phyloP scores from a whole-genome alignment of 1,139 yeast species.

The Pneumocystis carinii region DNA sequence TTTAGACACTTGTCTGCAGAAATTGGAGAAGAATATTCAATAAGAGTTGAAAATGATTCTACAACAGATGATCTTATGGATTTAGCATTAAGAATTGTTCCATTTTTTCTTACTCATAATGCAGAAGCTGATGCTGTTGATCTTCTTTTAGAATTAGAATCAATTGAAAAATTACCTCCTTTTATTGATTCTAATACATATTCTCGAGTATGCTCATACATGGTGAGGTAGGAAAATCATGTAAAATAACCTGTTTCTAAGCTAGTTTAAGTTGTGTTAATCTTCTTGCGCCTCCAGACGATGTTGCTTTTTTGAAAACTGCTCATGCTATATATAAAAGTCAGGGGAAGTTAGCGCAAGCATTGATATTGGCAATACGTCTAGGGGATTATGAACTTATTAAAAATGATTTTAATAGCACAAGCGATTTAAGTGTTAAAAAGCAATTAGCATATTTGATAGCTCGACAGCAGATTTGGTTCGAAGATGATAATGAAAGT shows the following conservation, averaged over 20 bases:
- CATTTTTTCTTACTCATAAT: constrained; percentile 81
- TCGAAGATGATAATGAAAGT: constrained; percentile 49
- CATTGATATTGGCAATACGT: constrained; percentile 75
- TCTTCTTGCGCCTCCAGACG: constrained; percentile 89
- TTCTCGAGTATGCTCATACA: constrained; percentile 79
- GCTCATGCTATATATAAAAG: constrained; percentile 78
- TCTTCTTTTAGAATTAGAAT: constrained; percentile 72
- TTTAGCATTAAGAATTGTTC: constrained; percentile 65
- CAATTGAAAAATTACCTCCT: constrained; percentile 64
- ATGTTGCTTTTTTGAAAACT: constrained; percentile 67
- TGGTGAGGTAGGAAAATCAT: constrained; percentile 24
- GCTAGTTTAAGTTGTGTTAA: constrained; percentile 72
- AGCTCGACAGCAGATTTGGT: constrained; percentile 74
- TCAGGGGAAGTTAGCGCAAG: constrained; percentile 74
- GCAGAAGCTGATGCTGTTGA: constrained; percentile 99
- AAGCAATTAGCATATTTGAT: constrained; percentile 84
- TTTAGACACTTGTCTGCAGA: constrained; percentile 22
- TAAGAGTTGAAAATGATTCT: constrained; percentile 30
- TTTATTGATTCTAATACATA: constrained; percentile 76
- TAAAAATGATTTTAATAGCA: constrained; percentile 59
- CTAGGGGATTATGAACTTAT: constrained; percentile 71
- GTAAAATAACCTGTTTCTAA: background rate
- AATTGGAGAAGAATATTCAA: constrained; percentile 19
- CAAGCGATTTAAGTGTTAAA: constrained; percentile 57
- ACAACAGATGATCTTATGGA: constrained; percentile 36